Base-by-base conservation (phyloP, 2,329 filamentous ascomycete genomes). In the Sporothrix globosa region DNA sequence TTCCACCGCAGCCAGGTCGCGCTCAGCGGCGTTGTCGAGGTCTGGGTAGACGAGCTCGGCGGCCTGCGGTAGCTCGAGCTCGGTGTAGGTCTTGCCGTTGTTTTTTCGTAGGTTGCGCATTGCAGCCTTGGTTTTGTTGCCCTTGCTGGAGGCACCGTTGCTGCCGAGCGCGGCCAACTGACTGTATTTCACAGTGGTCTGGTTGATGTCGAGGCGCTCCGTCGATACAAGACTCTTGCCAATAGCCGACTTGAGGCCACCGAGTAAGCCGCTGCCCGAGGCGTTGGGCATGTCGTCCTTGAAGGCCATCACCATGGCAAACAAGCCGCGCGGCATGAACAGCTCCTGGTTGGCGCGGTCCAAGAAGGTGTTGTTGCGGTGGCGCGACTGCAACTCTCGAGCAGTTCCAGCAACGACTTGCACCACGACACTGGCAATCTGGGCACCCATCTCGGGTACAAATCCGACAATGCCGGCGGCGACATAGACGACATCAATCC, bases 21-120 rank as follows among this genome's bases (percentile, higher is more conserved):
- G 74, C 5, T 73, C 73, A 1, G 74, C 75, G 14, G 77, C 74
- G 4, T 75, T 70, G 21, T 82, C 80, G 0, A 81, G 72, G 10
- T 74, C 76, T 1, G 81, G 80, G 54, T 79, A 82, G 10, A 82
- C 77, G 1, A 83, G 75, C 10, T 79, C 78, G 14, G 81, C 80
- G 13, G 79, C 76, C 73, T 80, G 77, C 3, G 80, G 79, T 68
- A 81, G 75, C 72, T 80, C 77, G 2, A 79, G 69, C 58, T 80
- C 77, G 19, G 80, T 79, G 68, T 76, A 76, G 2, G 80, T 81
- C 39, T 77, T 80, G 7, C 75, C 80, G 58, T 77, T 80, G 4
- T 76, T 77, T 7, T 79, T 67, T 24, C 79, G 75, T 10, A 81
- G 68, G 67, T 78, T 77, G 39, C 78, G 74, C 73, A 80, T 74